Base-by-base conservation (phyloP, 257 asterid species). In the Solanum habrochaites region DNA sequence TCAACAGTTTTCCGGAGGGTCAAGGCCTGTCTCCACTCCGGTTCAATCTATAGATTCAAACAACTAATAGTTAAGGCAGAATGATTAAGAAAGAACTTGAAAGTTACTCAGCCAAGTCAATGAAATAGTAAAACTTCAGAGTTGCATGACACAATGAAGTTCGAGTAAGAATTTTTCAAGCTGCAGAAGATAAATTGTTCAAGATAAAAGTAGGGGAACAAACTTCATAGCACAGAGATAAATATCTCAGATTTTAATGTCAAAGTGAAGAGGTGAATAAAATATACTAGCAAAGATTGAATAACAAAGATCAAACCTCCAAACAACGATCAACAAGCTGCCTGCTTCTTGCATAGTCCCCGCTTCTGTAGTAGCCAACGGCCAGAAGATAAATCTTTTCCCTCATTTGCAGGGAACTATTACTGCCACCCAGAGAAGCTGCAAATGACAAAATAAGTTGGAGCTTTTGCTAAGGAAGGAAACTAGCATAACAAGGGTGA, bases 351-450 rank as follows among this genome's bases (percentile, higher is more conserved):
- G 95, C 43, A 89, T 93, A 96, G 84, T 95, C 93, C 66, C 95
- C 98, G 83, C 93, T 95, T 91, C 99, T 91, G 90, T 87, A 96
- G 91, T 92, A 93, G 85, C 99, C 99, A 81, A 96, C 92, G 43
- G 94, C 98, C 85, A 95, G 93, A 88, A 96, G 98, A 91, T 95
- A 96, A 43, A 94, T 89, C 85, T 90, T 92, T 87, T 96, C 99
- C 90, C 98, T 91, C 43, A 52, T 86, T 90, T 92, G 91, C 87
- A 86, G 81, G 20, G 95, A 94, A 91, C 92, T 94, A 88, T 70
- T 85, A 43, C 85, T 87, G 87, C 91, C 94, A 75, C 92, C 87
- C 92, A 95, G 90, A 83, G 97, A 90, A 87, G 96, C 99, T 96
- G 95, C 93, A 92, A 83, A 88, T 40, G 71, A 89, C 83, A 73